These are phyloP conservation scores for Nicotiana paniculata DNA, from an alignment of 257 asterid species.

Conservation along the genomic window DNA sequence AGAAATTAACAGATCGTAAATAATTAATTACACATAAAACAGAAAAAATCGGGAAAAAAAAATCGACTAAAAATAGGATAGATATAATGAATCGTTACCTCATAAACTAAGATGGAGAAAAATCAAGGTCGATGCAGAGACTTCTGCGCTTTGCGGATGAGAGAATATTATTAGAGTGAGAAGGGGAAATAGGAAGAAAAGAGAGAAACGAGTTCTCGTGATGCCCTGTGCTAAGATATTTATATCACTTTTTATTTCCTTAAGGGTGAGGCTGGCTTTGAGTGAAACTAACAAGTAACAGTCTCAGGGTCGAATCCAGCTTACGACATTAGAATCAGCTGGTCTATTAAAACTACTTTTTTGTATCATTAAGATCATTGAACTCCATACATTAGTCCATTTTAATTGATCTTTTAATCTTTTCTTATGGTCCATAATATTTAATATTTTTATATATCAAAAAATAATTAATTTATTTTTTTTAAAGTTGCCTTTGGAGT, in stretches of 20 bases:
- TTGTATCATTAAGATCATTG: too few species aligned
- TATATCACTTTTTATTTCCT: not conserved
- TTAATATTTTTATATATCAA: too few species aligned
- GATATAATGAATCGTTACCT: not conserved
- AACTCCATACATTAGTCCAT: too few species aligned
- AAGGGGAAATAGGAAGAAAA: not conserved
- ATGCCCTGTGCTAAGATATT: not conserved
- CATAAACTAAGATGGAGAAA: conserved; percentile 14
- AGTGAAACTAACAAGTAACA: too few species aligned
- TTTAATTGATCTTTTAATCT: too few species aligned
- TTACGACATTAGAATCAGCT: too few species aligned
- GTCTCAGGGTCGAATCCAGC: too few species aligned
- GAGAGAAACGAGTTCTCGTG: not conserved
- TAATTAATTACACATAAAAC: not conserved
- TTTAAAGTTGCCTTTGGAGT: too few species aligned
- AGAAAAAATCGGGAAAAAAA: not conserved
- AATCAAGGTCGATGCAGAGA: not conserved
- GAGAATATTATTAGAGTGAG: not conserved
- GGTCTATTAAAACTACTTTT: too few species aligned
- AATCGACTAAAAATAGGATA: not conserved
- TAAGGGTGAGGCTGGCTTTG: too few species aligned
- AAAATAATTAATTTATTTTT: too few species aligned
- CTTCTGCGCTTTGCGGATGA: not conserved
- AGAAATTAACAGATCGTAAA: not conserved
- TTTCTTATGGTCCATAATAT: too few species aligned